These are phyloP conservation scores for Pyrenochaeta sp. DNA, from an alignment of 2,329 filamentous ascomycete genomes.

Conservation along the genomic window DNA sequence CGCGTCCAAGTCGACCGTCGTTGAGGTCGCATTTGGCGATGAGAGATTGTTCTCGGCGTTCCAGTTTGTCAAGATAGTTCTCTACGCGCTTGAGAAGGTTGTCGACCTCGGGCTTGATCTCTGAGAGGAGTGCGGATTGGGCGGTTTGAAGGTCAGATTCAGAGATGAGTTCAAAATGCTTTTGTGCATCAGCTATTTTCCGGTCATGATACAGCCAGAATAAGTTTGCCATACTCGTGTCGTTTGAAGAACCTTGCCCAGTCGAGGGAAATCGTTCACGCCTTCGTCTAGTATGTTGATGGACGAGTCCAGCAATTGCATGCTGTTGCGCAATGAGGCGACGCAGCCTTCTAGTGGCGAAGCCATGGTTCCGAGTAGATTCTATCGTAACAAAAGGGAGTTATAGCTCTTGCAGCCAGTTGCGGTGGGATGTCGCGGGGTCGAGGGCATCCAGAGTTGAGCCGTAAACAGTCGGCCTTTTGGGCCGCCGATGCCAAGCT, in stretches of 20 bases:
- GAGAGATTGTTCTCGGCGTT: slow-evolving; percentile 81
- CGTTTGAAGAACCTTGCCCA: slow-evolving; percentile 69
- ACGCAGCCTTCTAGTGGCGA: slow-evolving; percentile 66
- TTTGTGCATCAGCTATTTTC: slow-evolving; percentile 7
- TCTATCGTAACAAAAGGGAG: background rate
- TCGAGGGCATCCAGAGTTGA: slow-evolving; percentile 9
- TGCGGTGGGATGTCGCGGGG: slow-evolving; percentile 21
- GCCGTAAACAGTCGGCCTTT: slow-evolving; percentile 30
- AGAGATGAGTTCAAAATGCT: slow-evolving; percentile 94
- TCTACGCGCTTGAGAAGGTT: slow-evolving; percentile 82
- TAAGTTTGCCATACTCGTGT: slow-evolving; percentile 67
- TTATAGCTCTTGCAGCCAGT: background rate
- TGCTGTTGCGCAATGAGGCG: slow-evolving; percentile 65
- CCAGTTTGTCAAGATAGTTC: slow-evolving; percentile 81
- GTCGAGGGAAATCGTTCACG: slow-evolving; percentile 68
- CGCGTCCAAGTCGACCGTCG: slow-evolving; percentile 69
- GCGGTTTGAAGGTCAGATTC: slow-evolving; percentile 82
- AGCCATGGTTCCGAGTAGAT: slow-evolving; percentile 25
- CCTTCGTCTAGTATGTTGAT: slow-evolving; percentile 69
- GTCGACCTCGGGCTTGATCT: slow-evolving; percentile 86
- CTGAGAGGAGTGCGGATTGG: slow-evolving; percentile 82
- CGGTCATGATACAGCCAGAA: too few relatives aligned
- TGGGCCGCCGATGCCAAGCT: slow-evolving; percentile 37
- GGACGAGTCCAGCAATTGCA: slow-evolving; percentile 68
- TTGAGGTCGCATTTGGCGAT: slow-evolving; percentile 85